Evolutionary conservation across 257 asterid species (phyloP), one percentile per base, ranked within the genome.

Genomic region (Ajuga chamaepitys): DNA sequence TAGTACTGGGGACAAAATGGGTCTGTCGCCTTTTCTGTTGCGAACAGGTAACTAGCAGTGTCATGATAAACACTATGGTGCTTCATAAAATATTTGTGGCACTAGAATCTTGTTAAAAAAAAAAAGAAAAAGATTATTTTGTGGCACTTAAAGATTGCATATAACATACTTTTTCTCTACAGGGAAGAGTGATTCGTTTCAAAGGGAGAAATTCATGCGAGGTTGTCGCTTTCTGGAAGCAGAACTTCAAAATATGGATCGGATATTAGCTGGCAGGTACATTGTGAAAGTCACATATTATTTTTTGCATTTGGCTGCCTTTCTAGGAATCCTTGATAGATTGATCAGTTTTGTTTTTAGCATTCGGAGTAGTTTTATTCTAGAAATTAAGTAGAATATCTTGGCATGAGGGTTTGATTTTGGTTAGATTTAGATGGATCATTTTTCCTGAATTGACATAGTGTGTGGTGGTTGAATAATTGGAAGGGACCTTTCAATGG

Each of bases 181-280:
- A 90, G 99, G 93, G 13, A 82, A 78, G 74, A 76, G 22, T 13
- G 95, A 84, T 73, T 88, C 99, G 0, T 90, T 67, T 76, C 89
- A 82, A 60, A 83, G 75, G 51, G 97, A 89, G 58, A 94, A 94
- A 80, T 88, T 84, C 68, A 87, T 82, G 90, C 99, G 99, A 9
- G 95, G 95, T 35, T 86, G 93, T 78, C 92, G 99, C 38, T 90
- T 94, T 74, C 96, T 94, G 35, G 98, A 90, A 85, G 99, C 99
- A 41, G 99, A 94, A 78, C 79, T 94, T 26, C 98, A 90, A 74
- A 92, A 88, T 74, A 94, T 78, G 95, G 99, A 94, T 72, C 86
- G 96, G 42, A 40, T 94, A 60, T 73, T 82, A 69, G 83, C 96
- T 63, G 98, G 97, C 72, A 79, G 90, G 99, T 93, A 82, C 55